A percentile compares a stretch with the other conserved stretches of the same genome.
phyloP scores from a whole-genome alignment of 441 rosid genomes.

The Omphalea diandra region DNA sequence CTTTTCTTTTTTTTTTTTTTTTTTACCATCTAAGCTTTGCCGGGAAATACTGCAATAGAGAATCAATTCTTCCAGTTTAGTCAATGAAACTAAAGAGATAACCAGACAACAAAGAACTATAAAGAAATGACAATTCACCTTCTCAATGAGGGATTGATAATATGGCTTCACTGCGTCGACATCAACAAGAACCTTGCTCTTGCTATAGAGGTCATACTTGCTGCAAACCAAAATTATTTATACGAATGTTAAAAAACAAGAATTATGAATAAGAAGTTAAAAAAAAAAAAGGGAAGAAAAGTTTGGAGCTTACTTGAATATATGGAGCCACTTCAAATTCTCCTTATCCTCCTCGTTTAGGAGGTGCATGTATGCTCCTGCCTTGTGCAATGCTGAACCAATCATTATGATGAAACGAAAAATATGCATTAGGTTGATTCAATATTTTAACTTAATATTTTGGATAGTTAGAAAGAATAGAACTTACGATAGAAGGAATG shows the following conservation, averaged over 20 bases:
- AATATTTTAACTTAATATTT: no score
- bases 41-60: constrained; percentile 44
- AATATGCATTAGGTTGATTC: no score
- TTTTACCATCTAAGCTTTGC: constrained; percentile 44
- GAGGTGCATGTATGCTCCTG: constrained; percentile 64
- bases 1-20: background rate
- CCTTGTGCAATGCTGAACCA: constrained; percentile 68
- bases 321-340: constrained; percentile 68
- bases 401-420: background rate
- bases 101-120: no score
- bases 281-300: background rate
- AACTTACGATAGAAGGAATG: constrained; percentile 83
- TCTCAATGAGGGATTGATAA: constrained; percentile 69
- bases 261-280: background rate
- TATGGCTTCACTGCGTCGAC: constrained; percentile 83
- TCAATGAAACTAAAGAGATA: background rate
- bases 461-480: background rate
- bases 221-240: constrained; percentile 36
- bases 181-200: constrained; percentile 79
- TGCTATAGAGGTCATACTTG: constrained; percentile 90
- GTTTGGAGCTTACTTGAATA: constrained; percentile 36
- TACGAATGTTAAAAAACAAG: background rate
- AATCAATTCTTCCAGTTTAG: background rate
- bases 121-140: constrained; percentile 35
- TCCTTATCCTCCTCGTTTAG: constrained; percentile 66